phyloP scores from a whole-genome alignment of 192 early-diverging fungal genomes.

The Podila minutissima region DNA sequence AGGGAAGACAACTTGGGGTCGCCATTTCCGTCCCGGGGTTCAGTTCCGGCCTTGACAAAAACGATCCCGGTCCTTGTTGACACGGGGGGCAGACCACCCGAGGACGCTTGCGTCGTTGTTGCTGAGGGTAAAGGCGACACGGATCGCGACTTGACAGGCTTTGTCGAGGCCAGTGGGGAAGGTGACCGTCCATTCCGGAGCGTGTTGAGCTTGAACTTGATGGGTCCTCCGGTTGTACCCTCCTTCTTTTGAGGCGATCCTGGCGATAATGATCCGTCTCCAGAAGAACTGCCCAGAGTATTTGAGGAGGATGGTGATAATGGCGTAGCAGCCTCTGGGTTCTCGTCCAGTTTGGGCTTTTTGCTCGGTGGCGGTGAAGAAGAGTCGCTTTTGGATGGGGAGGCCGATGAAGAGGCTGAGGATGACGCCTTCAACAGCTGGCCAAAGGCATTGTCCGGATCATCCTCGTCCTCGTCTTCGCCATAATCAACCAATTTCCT shows the following conservation, averaged over 20 bases:
- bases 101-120: constrained; percentile 12
- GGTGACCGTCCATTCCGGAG: constrained; percentile 40
- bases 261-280: constrained; percentile 1
- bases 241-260: constrained; percentile 2
- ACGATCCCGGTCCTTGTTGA: constrained; percentile 27
- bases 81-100: constrained; percentile 5
- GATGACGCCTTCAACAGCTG: neutral
- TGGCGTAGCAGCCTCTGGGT: neutral
- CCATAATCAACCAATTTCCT: constrained; percentile 41
- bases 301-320: constrained; percentile 1
- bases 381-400: constrained; percentile 3
- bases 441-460: constrained; percentile 22
- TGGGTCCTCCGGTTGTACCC: constrained; percentile 12
- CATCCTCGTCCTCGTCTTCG: constrained; percentile 42
- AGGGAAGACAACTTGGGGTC: neutral
- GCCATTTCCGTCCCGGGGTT: constrained; percentile 3
- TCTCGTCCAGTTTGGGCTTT: constrained; percentile 24
- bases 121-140: constrained; percentile 22
- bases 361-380: constrained; percentile 21
- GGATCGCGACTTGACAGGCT: constrained; percentile 11
- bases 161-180: constrained; percentile 23
- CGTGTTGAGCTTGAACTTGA: constrained; percentile 41
- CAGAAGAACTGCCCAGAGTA: neutral
- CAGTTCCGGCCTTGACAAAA: constrained; percentile 32
- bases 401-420: neutral